Conservation (phyloP, 2,329 filamentous ascomycete species). For the Cytospora mali region DNA sequence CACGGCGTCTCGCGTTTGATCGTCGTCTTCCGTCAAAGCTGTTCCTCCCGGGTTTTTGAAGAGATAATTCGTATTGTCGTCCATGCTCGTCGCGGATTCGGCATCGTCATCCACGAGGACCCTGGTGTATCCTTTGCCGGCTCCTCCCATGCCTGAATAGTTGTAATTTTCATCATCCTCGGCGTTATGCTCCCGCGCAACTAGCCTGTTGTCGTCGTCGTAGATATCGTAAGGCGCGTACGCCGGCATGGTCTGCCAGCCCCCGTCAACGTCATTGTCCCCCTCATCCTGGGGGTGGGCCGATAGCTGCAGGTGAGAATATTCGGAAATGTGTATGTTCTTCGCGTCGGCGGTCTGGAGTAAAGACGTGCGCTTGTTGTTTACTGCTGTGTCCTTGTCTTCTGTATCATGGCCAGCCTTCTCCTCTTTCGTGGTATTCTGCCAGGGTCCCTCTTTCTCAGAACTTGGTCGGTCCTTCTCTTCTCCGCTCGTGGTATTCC, state of each 20-base stretch:
- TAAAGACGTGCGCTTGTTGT: constrained; percentile 43
- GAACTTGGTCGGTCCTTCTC: background rate
- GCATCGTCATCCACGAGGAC: constrained; percentile 93
- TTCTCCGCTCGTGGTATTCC: no score
- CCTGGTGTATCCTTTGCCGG: constrained; percentile 91
- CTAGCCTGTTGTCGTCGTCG: constrained; percentile 85
- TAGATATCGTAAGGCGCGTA: constrained; percentile 94
- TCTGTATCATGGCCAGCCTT: constrained; percentile 22
- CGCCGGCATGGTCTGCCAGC: constrained; percentile 93
- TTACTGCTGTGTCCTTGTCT: constrained; percentile 31
- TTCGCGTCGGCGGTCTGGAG: constrained; percentile 38
- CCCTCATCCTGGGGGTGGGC: constrained; percentile 52
- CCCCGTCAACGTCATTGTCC: constrained; percentile 63
- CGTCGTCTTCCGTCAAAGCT: constrained; percentile 67
- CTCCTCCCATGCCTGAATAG: constrained; percentile 80
- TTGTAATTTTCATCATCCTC: constrained; percentile 68
- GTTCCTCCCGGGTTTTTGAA: constrained; percentile 74
- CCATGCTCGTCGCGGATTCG: constrained; percentile 91
- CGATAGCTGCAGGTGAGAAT: constrained; percentile 83
- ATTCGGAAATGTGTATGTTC: constrained; percentile 67
- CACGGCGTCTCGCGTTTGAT: constrained; percentile 82
- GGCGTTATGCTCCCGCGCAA: constrained; percentile 77
- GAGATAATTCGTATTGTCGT: constrained; percentile 94
- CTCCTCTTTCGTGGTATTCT: background rate
- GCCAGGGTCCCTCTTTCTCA: background rate